Conservation (phyloP, 108 stramenopile species). For the Discostella pseudostelligera region DNA sequence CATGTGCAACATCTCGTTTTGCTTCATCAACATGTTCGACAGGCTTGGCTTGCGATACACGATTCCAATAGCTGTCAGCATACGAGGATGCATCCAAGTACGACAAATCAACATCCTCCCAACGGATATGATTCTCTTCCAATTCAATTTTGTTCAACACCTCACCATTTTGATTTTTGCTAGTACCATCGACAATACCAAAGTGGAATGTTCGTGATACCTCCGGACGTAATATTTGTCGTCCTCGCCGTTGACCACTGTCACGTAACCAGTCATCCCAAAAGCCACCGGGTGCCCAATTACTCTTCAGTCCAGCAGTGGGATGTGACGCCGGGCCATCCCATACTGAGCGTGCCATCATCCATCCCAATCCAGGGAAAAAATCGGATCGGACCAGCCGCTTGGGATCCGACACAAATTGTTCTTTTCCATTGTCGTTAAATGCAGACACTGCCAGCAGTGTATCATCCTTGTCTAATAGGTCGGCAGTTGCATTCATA, state of each 20-base stretch:
- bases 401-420: constrained; percentile 48
- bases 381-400: constrained; percentile 85
- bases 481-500: constrained; percentile 75
- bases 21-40: constrained; percentile 51
- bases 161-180: constrained; percentile 40
- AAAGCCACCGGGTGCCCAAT: constrained; percentile 72
- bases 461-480: constrained; percentile 72
- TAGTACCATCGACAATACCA: constrained; percentile 66
- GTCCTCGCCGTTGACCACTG: constrained; percentile 66
- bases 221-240: constrained; percentile 85
- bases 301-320: constrained; percentile 54
- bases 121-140: constrained; percentile 57
- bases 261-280: constrained; percentile 99
- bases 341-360: constrained; percentile 85
- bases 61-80: constrained; percentile 47
- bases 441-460: constrained; percentile 90
- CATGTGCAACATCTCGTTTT: constrained; percentile 20
- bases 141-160: constrained; percentile 56
- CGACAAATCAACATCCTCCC: constrained; percentile 63
- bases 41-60: constrained; percentile 43
- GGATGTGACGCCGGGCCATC: constrained; percentile 29
- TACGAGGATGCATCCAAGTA: constrained; percentile 53
- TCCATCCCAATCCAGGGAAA: constrained; percentile 96
- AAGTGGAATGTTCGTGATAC: constrained; percentile 88
- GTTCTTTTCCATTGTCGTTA: constrained; percentile 89